phyloP scores from a whole-genome alignment of 148 eudicot genomes.

The Rheum nobile region DNA sequence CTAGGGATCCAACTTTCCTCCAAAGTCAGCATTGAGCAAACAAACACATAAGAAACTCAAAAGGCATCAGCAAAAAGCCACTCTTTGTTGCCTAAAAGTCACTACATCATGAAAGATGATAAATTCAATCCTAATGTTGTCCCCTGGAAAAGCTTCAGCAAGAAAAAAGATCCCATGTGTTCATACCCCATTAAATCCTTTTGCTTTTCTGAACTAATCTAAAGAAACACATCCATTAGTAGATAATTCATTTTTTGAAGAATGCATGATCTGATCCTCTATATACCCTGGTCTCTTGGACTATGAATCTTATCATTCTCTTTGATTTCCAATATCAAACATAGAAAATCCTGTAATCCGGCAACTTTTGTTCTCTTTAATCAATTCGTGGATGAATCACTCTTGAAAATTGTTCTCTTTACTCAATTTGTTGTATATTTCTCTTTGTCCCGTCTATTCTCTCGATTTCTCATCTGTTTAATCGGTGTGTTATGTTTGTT shows the following conservation, averaged over 20 bases:
- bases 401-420: no score
- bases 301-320: not conserved
- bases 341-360: not conserved
- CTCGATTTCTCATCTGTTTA: no score
- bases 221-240: not conserved
- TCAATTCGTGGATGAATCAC: no score
- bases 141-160: not conserved
- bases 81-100: slow-evolving; percentile 1
- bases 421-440: no score
- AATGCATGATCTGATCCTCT: not conserved
- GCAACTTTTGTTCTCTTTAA: no score
- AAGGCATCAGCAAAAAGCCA: not conserved
- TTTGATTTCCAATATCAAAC: not conserved
- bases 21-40: not conserved
- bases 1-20: not conserved
- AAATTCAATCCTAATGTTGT: not conserved
- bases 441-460: no score
- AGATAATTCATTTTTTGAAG: not conserved
- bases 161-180: not conserved
- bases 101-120: slow-evolving; percentile 4
- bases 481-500: no score
- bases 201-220: not conserved
- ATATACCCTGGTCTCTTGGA: not conserved
- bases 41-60: not conserved
- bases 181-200: not conserved